phyloP scores from a whole-genome alignment of 495 filamentous ascomycete genomes.

The Endocarpon pusillum region DNA sequence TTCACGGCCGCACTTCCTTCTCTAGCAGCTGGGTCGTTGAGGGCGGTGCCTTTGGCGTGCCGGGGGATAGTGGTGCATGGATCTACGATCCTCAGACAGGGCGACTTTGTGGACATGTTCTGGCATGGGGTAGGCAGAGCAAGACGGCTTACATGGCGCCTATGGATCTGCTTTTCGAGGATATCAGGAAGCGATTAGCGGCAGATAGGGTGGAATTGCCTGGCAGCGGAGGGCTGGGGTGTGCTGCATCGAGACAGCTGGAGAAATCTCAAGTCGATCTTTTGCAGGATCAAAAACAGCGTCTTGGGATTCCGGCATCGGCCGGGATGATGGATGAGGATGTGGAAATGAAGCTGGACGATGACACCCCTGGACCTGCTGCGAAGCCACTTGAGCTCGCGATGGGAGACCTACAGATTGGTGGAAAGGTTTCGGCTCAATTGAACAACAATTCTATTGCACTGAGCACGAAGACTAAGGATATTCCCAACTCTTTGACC shows the following conservation, averaged over 20 bases:
- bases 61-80: conserved; percentile 89
- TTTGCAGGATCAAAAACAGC: no score
- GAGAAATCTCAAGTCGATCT: no score
- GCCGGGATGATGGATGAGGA: conserved; percentile 14
- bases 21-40: conserved; percentile 67
- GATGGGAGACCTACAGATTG: no score
- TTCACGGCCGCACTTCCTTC: conserved; percentile 64
- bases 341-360: conserved; percentile 45
- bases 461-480: neutral
- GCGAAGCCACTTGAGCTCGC: no score
- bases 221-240: no score
- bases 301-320: no score
- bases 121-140: conserved; percentile 66
- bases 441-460: no score
- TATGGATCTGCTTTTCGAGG: conserved; percentile 77
- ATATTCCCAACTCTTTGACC: no score
- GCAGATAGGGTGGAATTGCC: conserved; percentile 25
- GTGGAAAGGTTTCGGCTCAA: no score
- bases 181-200: conserved; percentile 61
- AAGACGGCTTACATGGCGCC: conserved; percentile 76
- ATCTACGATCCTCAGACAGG: conserved; percentile 66
- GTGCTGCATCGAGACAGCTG: no score
- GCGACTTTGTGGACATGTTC: conserved; percentile 74
- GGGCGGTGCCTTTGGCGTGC: conserved; percentile 46
- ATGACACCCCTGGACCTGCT: no score